A percentile compares a stretch with the other conserved stretches of the same genome.
phyloP scores from a whole-genome alignment of 2,329 filamentous ascomycete genomes.

The Nothophoma quercina region DNA sequence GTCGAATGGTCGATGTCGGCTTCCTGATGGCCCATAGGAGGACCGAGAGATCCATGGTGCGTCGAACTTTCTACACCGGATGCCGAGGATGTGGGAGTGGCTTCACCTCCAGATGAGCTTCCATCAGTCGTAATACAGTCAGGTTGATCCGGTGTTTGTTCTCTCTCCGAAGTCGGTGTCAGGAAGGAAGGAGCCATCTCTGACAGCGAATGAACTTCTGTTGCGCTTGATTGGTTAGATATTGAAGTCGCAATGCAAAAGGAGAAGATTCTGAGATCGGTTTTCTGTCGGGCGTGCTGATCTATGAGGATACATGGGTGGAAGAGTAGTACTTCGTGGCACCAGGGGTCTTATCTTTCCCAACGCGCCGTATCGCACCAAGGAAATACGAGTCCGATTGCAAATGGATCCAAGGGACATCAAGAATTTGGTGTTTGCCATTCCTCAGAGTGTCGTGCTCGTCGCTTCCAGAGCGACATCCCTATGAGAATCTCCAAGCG shows the following conservation, averaged over 20 bases:
- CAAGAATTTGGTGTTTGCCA: slow-evolving; percentile 8
- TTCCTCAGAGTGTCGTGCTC: slow-evolving; percentile 6
- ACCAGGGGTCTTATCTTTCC: no score
- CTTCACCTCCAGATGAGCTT: background rate
- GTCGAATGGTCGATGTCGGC: background rate
- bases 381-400: no score
- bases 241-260: background rate
- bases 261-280: background rate
- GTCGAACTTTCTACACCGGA: background rate
- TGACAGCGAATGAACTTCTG: no score
- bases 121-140: background rate
- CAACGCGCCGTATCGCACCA: no score
- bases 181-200: slow-evolving; percentile 34
- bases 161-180: slow-evolving; percentile 25
- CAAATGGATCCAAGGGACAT: background rate
- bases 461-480: background rate
- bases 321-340: no score
- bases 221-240: no score
- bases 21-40: no score
- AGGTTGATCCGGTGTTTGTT: slow-evolving; percentile 5
- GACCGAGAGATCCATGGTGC: background rate
- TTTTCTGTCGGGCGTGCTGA: no score
- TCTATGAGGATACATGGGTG: no score
- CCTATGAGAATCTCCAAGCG: no score
- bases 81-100: background rate